Evolutionary conservation across 2,329 filamentous ascomycete genomes (phyloP).

Genomic region (Cryphonectria nitschkei): DNA sequence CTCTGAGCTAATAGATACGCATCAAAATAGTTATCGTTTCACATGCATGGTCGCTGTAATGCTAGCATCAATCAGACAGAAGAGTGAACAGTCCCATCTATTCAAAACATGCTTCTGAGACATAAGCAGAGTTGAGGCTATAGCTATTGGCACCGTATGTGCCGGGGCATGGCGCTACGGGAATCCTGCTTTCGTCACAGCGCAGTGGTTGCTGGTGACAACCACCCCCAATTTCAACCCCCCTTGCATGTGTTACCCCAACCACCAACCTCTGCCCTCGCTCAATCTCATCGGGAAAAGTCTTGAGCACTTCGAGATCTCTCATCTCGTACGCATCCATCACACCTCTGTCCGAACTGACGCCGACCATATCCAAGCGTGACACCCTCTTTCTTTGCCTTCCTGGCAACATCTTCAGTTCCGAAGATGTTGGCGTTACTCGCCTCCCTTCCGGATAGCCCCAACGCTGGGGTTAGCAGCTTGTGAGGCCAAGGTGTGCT

Average conservation of each 20-base stretch:
- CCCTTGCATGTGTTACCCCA: not conserved
- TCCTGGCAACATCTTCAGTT: conserved; percentile 7
- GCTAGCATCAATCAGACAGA: not conserved
- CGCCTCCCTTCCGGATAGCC: conserved; percentile 44
- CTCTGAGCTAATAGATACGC: not conserved
- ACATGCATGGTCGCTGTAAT: not conserved
- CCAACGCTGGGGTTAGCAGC: conserved; percentile 53
- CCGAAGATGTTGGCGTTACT: conserved; percentile 23
- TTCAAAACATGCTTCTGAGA: not conserved
- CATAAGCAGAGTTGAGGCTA: not conserved
- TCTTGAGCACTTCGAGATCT: not conserved
- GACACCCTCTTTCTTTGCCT: conserved; percentile 13
- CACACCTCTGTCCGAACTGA: not conserved
- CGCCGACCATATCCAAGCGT: not conserved
- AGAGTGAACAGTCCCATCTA: not conserved
- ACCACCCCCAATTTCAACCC: not conserved
- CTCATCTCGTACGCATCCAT: not conserved
- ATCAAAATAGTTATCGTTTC: not conserved
- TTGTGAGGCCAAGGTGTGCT: conserved; percentile 35
- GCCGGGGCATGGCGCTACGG: not conserved
- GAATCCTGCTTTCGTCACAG: not conserved
- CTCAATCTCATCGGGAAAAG: too few relatives aligned
- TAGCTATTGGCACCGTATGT: not conserved
- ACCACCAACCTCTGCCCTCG: not conserved
- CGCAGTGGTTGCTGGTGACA: not conserved